Conservation (phyloP, 2,329 filamentous ascomycete species). For the Fusarium sp. region DNA sequence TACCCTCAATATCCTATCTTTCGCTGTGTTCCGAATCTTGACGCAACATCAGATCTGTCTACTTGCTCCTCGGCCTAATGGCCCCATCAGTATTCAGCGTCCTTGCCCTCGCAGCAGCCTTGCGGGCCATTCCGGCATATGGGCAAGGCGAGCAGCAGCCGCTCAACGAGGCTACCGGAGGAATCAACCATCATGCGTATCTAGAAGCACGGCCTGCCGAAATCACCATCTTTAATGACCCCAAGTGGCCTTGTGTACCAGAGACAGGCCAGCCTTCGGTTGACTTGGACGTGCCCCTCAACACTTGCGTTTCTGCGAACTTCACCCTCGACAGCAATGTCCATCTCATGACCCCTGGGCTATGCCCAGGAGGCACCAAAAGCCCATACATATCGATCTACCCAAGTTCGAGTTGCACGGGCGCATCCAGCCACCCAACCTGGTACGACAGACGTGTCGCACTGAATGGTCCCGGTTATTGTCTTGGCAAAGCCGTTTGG, state of each 20-base stretch:
- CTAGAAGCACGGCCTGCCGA: not conserved
- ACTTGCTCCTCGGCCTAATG: not conserved
- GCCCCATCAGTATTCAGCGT: not conserved
- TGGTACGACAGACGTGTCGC: constrained; percentile 4
- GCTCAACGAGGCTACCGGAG: not conserved
- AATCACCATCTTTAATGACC: constrained; percentile 3
- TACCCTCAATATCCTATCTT: not conserved
- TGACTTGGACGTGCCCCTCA: constrained; percentile 8
- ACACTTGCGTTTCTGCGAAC: constrained; percentile 19
- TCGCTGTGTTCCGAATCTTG: not conserved
- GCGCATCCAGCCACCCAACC: not conserved
- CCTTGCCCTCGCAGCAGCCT: not conserved
- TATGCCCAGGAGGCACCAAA: not conserved
- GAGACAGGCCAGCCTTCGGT: not conserved
- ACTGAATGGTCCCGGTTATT: constrained; percentile 9
- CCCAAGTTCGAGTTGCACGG: constrained; percentile 7
- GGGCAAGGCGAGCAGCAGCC: not conserved
- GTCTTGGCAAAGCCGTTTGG: constrained; percentile 14
- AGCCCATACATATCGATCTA: constrained; percentile 14
- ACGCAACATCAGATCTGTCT: not conserved
- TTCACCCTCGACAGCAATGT: constrained; percentile 22
- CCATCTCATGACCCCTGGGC: constrained; percentile 1
- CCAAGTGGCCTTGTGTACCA: not conserved
- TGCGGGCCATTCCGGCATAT: not conserved
- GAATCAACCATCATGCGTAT: not conserved